These are phyloP conservation scores for Metrosideros polymorpha DNA, from an alignment of 441 rosid genomes.

Conservation along the genomic window DNA sequence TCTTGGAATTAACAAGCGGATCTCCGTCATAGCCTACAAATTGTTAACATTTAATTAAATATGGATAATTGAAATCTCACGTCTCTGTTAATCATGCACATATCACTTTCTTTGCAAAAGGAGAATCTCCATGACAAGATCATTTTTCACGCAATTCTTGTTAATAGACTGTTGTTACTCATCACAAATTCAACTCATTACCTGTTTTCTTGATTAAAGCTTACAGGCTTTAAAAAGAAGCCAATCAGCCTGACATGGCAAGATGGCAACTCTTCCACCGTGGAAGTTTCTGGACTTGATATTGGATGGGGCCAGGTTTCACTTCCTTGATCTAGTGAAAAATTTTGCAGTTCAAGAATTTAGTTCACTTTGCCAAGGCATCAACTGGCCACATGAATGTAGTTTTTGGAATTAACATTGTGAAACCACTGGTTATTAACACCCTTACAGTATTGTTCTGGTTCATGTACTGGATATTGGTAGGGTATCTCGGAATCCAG, in stretches of 20 bases:
- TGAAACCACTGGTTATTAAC: background rate
- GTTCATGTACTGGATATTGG: background rate
- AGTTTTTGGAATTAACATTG: background rate
- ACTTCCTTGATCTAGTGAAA: background rate
- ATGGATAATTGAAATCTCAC: background rate
- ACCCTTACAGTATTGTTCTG: background rate
- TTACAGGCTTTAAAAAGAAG: slow-evolving; percentile 68
- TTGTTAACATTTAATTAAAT: background rate
- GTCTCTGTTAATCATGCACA: background rate
- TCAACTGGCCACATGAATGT: background rate
- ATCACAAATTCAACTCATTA: background rate
- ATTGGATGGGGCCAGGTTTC: slow-evolving; percentile 99
- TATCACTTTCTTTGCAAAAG: background rate
- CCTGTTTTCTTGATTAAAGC: slow-evolving; percentile 34
- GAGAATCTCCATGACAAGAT: background rate
- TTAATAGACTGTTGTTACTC: background rate
- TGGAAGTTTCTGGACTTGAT: slow-evolving; percentile 95
- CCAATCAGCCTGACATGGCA: slow-evolving; percentile 51
- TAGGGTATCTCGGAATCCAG: background rate
- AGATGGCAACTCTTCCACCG: slow-evolving; percentile 39
- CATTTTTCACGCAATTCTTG: background rate
- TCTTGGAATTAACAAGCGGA: background rate
- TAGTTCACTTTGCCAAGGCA: background rate
- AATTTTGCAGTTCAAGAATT: background rate
- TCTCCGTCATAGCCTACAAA: background rate